These are phyloP conservation scores for Fraxinus floribunda DNA, from an alignment of 305 asterid species.

Conservation along the genomic window DNA sequence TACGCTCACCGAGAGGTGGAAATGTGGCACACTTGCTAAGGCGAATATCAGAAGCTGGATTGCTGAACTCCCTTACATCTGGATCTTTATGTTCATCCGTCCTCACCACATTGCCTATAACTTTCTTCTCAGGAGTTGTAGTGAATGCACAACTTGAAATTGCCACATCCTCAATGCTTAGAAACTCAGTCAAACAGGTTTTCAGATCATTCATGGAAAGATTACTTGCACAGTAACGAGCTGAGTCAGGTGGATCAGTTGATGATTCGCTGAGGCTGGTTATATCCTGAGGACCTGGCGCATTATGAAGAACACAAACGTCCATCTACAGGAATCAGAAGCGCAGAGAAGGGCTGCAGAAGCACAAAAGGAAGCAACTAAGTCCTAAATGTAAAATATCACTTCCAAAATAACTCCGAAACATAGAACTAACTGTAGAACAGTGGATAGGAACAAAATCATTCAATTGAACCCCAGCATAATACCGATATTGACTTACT, in stretches of 20 bases:
- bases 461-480: not conserved
- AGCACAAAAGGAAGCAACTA: not conserved
- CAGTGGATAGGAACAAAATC: not conserved
- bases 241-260: slow-evolving; percentile 29
- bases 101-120: slow-evolving; percentile 17
- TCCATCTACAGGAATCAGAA: slow-evolving; percentile 31
- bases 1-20: slow-evolving; percentile 37
- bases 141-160: slow-evolving; percentile 23
- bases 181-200: slow-evolving; percentile 41
- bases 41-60: slow-evolving; percentile 40
- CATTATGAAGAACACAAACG: slow-evolving; percentile 35
- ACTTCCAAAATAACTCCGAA: not conserved
- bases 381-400: not conserved
- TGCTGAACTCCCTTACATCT: slow-evolving; percentile 14
- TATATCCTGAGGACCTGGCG: slow-evolving; percentile 44
- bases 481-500: not conserved
- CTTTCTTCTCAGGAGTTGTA: slow-evolving; percentile 27
- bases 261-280: slow-evolving; percentile 34
- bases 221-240: slow-evolving; percentile 23
- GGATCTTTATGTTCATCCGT: slow-evolving; percentile 30
- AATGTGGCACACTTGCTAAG: slow-evolving; percentile 47
- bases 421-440: not conserved
- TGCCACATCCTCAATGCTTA: slow-evolving; percentile 36
- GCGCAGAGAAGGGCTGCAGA: slow-evolving; percentile 23
- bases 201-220: slow-evolving; percentile 47